Evolutionary conservation across 257 asterid species (phyloP), one percentile per base, ranked within the genome.

Genomic region (Nicotiana knightiana): DNA sequence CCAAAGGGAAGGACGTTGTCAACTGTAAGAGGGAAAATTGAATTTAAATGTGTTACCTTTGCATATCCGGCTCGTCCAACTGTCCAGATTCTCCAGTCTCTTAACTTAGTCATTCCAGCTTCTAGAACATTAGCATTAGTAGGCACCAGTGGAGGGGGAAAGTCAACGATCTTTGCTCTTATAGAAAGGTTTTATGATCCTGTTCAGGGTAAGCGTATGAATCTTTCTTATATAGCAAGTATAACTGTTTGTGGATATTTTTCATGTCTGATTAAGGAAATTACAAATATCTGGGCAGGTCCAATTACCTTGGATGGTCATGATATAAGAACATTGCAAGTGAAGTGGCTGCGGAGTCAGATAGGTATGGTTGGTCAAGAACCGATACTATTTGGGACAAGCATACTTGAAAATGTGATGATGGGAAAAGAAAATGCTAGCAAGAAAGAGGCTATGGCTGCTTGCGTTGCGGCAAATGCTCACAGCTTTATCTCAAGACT

Each of bases 351-450:
- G n/a, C 88, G 97, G 67, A 88, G 87, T 83, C 97, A 92, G 85
- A 90, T 93, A 86, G 97, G 98, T 5, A 92, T 93, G 96, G 98
- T 93, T 28, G 98, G 98, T 35, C 98, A 93, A 86, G 98, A 93
- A 63, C 98, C 98, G 2, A 93, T 89, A 81, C 90, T 93, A 3
- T 92, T 93, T 85, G 91, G 96, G 28, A 87, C 94, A 21, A 86
- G 93, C 28, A 93, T 93, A 65, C 87, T 93, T 7, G 98, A 92
- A 86, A 93, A 93, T 68, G 92, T 93, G 80, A 84, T 91, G 89
- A 88, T 91, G 91, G 98, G 98, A 55, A 92, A 85, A 85, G 98
- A 93, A 81, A 88, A 89, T 76, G 94, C 94, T 48, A 90, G 93
- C 66, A 88, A 84, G 87, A 92, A 93, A 83, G 96, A 91, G 82